Conservation (phyloP, 768 basidiomycete genomes). For the Leccinum variicolor region DNA sequence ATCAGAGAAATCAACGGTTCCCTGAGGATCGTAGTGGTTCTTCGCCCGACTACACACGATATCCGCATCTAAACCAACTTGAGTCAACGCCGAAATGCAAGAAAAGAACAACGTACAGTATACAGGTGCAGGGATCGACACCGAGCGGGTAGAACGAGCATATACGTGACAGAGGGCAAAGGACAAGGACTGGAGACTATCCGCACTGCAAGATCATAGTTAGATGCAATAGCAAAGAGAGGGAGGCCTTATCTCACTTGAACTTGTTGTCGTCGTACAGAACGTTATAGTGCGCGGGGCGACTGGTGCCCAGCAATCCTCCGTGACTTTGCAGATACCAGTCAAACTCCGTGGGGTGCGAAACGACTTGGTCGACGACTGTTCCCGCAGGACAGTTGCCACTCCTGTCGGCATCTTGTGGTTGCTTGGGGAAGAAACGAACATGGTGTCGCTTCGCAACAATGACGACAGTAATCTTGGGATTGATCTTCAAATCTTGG, state of each 20-base stretch:
- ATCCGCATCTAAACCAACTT: conserved; percentile 56
- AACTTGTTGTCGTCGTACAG: conserved; percentile 54
- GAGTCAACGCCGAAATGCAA: background rate
- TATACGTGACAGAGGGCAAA: conserved; percentile 82
- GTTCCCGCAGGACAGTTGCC: conserved; percentile 78
- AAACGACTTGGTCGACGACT: conserved; percentile 68
- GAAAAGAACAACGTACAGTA: conserved; percentile 52
- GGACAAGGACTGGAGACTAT: conserved; percentile 65
- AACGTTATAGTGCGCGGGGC: conserved; percentile 55
- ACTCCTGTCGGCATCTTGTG: conserved; percentile 53
- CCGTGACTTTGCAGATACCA: conserved; percentile 78
- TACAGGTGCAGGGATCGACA: conserved; percentile 79
- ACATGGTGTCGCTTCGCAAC: conserved; percentile 62
- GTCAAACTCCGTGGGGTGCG: conserved; percentile 71
- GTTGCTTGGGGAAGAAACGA: conserved; percentile 49
- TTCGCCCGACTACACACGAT: conserved; percentile 75
- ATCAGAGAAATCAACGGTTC: conserved; percentile 57
- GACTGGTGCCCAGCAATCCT: conserved; percentile 73
- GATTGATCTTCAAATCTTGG: conserved; percentile 49
- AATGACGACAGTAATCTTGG: conserved; percentile 71
- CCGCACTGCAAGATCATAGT: conserved; percentile 40
- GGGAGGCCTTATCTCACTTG: conserved; percentile 35
- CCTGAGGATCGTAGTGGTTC: conserved; percentile 72
- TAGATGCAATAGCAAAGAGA: background rate
- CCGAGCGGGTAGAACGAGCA: conserved; percentile 74